phyloP scores from a whole-genome alignment of 371 early-diverging fungal species.

The Mucor racemosus region DNA sequence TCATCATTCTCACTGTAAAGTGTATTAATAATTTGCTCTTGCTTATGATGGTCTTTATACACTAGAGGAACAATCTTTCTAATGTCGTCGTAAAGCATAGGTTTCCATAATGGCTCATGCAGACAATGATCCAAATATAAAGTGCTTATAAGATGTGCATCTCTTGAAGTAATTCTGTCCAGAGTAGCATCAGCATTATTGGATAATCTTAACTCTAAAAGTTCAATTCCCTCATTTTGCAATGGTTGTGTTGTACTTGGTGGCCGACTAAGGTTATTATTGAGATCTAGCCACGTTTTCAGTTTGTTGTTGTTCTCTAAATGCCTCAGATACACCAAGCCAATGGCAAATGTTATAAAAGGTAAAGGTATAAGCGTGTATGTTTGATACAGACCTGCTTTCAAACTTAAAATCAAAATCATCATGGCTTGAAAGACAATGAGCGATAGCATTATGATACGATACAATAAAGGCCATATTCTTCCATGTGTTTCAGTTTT shows the following conservation, averaged over 20 bases:
- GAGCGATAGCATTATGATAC: constrained; percentile 64
- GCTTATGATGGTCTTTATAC: constrained; percentile 28
- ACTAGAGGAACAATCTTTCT: constrained; percentile 55
- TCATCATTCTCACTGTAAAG: not conserved
- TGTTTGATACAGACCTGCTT: constrained; percentile 46
- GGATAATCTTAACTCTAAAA: not conserved
- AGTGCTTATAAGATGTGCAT: constrained; percentile 28
- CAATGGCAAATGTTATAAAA: constrained; percentile 61
- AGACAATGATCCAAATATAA: constrained; percentile 55
- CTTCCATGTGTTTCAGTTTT: constrained; percentile 74
- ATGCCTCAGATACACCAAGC: constrained; percentile 42
- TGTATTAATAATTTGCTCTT: not conserved
- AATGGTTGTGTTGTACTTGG: not conserved
- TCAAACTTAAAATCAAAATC: constrained; percentile 63
- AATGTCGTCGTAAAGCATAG: constrained; percentile 59
- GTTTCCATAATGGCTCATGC: constrained; percentile 48
- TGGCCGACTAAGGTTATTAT: not conserved
- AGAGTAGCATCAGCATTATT: not conserved
- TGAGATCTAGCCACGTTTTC: constrained; percentile 3
- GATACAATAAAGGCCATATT: constrained; percentile 78
- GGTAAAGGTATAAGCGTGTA: constrained; percentile 68
- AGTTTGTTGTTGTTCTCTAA: constrained; percentile 12
- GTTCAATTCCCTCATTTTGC: not conserved
- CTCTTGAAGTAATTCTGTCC: not conserved
- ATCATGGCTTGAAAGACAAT: constrained; percentile 75